Evolutionary conservation across 345 rosid species (phyloP).

Genomic region (Capsella bursapastoris): DNA sequence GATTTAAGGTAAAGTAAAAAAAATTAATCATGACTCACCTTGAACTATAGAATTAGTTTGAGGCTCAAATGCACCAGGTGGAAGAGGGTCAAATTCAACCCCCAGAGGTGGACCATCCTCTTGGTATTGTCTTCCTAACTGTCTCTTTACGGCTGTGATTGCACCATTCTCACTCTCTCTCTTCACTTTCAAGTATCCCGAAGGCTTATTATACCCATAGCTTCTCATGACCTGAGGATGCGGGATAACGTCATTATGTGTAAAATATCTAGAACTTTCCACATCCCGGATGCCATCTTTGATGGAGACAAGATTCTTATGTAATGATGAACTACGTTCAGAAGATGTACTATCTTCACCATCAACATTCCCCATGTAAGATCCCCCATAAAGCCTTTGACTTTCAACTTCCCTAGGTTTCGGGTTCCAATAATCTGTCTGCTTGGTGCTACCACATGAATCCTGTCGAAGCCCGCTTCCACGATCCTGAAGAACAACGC

Average conservation of each 20-base stretch:
- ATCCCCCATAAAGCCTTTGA: conserved; percentile 57
- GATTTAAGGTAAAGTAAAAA: conserved; percentile 3
- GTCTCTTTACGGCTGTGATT: conserved; percentile 80
- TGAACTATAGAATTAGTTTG: conserved; percentile 52
- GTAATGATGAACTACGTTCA: conserved; percentile 68
- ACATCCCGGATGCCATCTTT: conserved; percentile 48
- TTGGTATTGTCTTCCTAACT: conserved; percentile 73
- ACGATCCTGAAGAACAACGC: conserved; percentile 81
- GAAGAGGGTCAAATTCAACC: conserved; percentile 76
- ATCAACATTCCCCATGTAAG: conserved; percentile 49
- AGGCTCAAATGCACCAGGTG: conserved; percentile 87
- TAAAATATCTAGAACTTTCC: conserved; percentile 45
- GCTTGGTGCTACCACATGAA: conserved; percentile 96
- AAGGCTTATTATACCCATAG: conserved; percentile 61
- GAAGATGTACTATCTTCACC: conserved; percentile 75
- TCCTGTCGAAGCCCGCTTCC: conserved; percentile 86
- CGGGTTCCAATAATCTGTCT: conserved; percentile 58
- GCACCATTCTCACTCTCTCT: conserved; percentile 72
- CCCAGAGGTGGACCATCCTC: conserved; percentile 88
- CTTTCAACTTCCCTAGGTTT: conserved; percentile 92
- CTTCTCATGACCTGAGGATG: conserved; percentile 49
- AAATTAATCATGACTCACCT: conserved; percentile 52
- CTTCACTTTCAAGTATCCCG: conserved; percentile 88
- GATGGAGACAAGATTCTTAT: conserved; percentile 55
- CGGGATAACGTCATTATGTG: conserved; percentile 44